A percentile compares a stretch with the other conserved stretches of the same genome.
Evolutionary conservation across 257 asterid species (phyloP).

Genomic region (Gardenia jasminoides): DNA sequence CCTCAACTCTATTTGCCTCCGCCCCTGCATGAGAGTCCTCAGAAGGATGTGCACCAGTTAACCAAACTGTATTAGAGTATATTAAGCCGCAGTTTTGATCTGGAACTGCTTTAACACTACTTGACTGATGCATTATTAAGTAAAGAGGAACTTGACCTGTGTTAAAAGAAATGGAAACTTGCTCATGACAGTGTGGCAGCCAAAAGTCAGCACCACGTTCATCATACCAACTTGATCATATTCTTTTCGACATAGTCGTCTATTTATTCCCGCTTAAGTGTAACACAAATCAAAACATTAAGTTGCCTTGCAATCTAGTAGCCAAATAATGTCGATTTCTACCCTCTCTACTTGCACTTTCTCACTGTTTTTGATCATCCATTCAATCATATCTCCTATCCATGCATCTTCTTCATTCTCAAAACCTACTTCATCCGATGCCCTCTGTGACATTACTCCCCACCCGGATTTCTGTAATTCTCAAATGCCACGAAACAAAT

Average conservation of each 20-base stretch:
- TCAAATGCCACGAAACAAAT: constrained; percentile 18
- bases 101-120: too few species aligned
- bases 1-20: too few species aligned
- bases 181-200: background rate
- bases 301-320: background rate
- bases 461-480: constrained; percentile 23
- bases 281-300: background rate
- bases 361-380: background rate
- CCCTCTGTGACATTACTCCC: constrained; percentile 29
- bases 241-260: background rate
- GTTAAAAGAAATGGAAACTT: background rate
- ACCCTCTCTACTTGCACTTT: background rate
- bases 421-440: constrained; percentile 10
- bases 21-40: too few species aligned
- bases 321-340: background rate
- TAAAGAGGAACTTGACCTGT: too few species aligned
- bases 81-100: too few species aligned
- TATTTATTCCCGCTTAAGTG: too few species aligned
- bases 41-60: too few species aligned
- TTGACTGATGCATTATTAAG: too few species aligned
- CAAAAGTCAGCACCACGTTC: background rate
- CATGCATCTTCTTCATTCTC: constrained; percentile 15
- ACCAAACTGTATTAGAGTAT: too few species aligned
- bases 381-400: background rate
- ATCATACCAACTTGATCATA: background rate